phyloP scores from a whole-genome alignment of 805 yeast species.

The Tetrapisispora namnaoensis region DNA sequence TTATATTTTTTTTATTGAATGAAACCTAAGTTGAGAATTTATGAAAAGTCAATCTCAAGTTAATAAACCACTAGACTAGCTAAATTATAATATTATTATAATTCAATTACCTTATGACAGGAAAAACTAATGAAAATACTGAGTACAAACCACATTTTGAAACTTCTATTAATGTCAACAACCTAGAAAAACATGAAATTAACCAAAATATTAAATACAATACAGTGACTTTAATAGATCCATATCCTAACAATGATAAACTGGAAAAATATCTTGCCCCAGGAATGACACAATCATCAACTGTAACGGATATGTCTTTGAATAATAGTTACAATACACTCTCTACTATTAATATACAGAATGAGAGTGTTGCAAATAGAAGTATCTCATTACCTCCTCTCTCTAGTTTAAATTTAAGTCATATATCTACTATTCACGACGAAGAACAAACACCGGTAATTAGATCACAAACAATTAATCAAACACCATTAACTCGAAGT shows the following conservation, averaged over 20 bases:
- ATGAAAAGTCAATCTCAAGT: background rate
- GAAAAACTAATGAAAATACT: background rate
- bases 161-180: too few relatives aligned
- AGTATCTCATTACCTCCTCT: background rate
- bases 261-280: too few relatives aligned
- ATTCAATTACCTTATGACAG: background rate
- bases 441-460: background rate
- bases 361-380: too few relatives aligned
- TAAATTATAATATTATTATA: too few relatives aligned
- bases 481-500: background rate
- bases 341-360: background rate
- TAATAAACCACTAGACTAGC: background rate
- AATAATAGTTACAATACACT: too few relatives aligned
- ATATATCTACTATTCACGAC: background rate
- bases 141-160: background rate
- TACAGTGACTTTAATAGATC: background rate
- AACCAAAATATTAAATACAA: background rate
- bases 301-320: too few relatives aligned
- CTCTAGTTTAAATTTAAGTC: background rate
- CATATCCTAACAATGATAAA: background rate
- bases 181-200: background rate
- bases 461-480: background rate
- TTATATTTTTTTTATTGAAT: too few relatives aligned
- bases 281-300: too few relatives aligned
- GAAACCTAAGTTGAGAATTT: too few relatives aligned